Evolutionary conservation across 1,284 basidiomycete genomes (phyloP), one percentile per base, ranked within the genome.

Genomic region (Rhizoctonia solani): DNA sequence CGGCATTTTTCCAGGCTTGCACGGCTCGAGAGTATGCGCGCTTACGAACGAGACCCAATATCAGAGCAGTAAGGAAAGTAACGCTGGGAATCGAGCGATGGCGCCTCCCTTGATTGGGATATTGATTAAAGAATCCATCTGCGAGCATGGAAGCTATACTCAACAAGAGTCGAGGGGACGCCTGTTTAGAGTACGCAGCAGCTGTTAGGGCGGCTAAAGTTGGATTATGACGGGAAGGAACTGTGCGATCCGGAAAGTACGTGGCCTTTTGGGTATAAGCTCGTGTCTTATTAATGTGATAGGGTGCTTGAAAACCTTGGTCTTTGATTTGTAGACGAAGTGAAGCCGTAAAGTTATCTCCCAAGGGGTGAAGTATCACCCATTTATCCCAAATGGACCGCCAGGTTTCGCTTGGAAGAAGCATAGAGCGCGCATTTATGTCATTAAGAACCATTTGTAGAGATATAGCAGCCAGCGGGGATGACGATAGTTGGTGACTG

Each of bases 371-470:
- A 25, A 14, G 52, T 6, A 1, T 32, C 6, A 47, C 47, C 59
- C 59, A 65, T 30, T 39, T 47, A 11, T 65, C n/a, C 59, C 59
- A 65, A 27, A 65, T 14, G 27, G 39, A 34, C 14, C 41, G 11
- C 59, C 59, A 65, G 21, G 30, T 4, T 4, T 53, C 34, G 4
- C 37, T 32, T 5, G 59, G 39, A 11, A 65, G 6, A n/a, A 65
- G 13, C 1, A 30, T 32, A 6, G 23, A 37, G 9, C 34, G 14
- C 11, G 9, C n/a, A 25, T 52, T 23, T 2, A 52, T 52, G 34
- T 52, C 37, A 41, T 65, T 39, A 3, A 65, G 34, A 3, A 65
- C 23, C 29, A n/a, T 16, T 29, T 39, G 47, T n/a, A 65, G 47
- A 1, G 23, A 13, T 3, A 23, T 29, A 21, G 49, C 49, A 19